Evolutionary conservation across 441 rosid species (phyloP).

Genomic region (Croton setiger): DNA sequence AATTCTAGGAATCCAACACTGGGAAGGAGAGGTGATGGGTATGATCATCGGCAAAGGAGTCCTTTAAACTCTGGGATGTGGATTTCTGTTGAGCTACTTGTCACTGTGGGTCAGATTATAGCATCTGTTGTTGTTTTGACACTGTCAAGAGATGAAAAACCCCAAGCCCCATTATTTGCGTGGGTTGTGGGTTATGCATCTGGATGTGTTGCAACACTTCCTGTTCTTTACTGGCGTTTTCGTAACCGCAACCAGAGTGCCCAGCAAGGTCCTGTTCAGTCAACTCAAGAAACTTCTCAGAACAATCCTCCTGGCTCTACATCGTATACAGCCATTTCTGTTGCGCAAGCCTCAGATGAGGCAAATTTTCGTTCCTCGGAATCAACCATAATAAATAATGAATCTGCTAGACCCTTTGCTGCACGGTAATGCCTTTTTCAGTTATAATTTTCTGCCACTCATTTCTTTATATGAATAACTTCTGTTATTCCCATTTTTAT

Average conservation of each 20-base stretch:
- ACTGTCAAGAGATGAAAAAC: slow-evolving; percentile 68
- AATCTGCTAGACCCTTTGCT: slow-evolving; percentile 40
- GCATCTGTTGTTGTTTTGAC: slow-evolving; percentile 78
- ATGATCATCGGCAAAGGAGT: slow-evolving; percentile 66
- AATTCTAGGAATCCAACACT: slow-evolving; percentile 42
- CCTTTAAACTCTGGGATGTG: slow-evolving; percentile 89
- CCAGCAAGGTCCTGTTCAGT: slow-evolving; percentile 55
- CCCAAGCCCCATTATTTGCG: slow-evolving; percentile 69
- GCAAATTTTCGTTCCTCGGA: slow-evolving; percentile 32
- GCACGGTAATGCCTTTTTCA: slow-evolving; percentile 40
- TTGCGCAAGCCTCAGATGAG: slow-evolving; percentile 55
- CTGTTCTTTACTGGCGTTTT: slow-evolving; percentile 90
- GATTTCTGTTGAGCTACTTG: slow-evolving; percentile 78
- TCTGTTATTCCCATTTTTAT: background rate
- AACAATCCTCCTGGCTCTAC: slow-evolving; percentile 42
- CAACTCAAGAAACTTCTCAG: slow-evolving; percentile 48
- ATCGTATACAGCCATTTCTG: slow-evolving; percentile 60
- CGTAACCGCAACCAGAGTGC: slow-evolving; percentile 50
- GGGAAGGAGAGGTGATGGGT: slow-evolving; percentile 51
- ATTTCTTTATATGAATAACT: background rate
- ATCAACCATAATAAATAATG: slow-evolving; percentile 32
- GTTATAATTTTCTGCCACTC: background rate
- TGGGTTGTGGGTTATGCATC: slow-evolving; percentile 95
- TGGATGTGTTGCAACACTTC: slow-evolving; percentile 94
- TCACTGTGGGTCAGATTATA: slow-evolving; percentile 80